phyloP scores from a whole-genome alignment of 2,329 filamentous ascomycete species.

The Graphilbum sp. region DNA sequence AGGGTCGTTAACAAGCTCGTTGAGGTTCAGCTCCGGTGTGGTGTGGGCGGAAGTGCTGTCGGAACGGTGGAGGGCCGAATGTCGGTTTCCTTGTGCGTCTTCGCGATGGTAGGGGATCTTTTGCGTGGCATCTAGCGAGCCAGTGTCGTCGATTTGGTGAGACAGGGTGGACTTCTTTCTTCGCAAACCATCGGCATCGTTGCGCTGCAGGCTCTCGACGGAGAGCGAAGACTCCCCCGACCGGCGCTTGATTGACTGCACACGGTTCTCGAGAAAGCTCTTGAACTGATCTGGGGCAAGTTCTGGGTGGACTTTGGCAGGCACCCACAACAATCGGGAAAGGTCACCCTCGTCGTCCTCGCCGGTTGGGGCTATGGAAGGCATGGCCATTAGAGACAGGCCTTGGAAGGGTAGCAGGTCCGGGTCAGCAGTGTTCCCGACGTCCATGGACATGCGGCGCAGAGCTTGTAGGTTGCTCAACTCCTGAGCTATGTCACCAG shows the following conservation, averaged over 20 bases:
- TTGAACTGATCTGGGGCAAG: constrained; percentile 93
- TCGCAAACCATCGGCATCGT: constrained; percentile 45
- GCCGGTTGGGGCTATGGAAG: constrained; percentile 53
- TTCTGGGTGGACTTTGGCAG: constrained; percentile 84
- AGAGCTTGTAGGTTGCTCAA: constrained; percentile 83
- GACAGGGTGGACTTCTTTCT: constrained; percentile 95
- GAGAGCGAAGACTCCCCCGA: constrained; percentile 57
- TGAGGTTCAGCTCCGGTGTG: constrained; percentile 51
- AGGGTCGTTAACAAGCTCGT: constrained; percentile 70
- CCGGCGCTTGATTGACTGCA: constrained; percentile 73
- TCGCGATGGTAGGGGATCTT: background rate
- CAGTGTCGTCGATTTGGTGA: constrained; percentile 67
- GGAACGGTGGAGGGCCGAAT: background rate
- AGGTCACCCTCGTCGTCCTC: constrained; percentile 76
- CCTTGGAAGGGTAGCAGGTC: constrained; percentile 60
- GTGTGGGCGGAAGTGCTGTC: constrained; percentile 31
- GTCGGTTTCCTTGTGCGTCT: background rate
- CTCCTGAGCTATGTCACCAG: constrained; percentile 80
- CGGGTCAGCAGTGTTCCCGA: constrained; percentile 54
- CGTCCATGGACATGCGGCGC: constrained; percentile 88
- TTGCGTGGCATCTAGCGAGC: background rate
- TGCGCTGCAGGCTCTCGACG: constrained; percentile 35
- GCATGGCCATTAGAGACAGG: constrained; percentile 50
- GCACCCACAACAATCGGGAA: constrained; percentile 86
- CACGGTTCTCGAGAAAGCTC: constrained; percentile 83